A percentile compares a stretch with the other conserved stretches of the same genome.
These are phyloP conservation scores for Artemisia annua DNA, from an alignment of 129 eudicot genomes.

Conservation along the genomic window DNA sequence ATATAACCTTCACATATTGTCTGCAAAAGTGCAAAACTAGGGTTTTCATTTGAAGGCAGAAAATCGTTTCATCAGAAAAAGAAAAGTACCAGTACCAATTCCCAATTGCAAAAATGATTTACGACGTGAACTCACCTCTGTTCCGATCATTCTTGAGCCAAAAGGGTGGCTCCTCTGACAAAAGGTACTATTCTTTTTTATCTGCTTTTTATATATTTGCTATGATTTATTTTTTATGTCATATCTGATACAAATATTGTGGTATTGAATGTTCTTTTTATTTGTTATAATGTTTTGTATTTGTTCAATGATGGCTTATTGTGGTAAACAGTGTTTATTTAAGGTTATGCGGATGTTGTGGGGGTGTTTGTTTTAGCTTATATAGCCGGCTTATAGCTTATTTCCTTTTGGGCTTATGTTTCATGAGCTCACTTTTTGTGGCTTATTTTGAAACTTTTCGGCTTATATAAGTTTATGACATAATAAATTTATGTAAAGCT, in stretches of 20 bases:
- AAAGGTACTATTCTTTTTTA: slow-evolving; percentile 47
- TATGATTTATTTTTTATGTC: neutral
- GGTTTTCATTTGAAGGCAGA: slow-evolving; percentile 28
- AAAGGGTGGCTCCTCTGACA: slow-evolving; percentile 87
- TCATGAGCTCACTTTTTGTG: too few relatives aligned
- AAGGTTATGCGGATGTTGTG: too few relatives aligned
- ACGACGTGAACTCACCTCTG: slow-evolving; percentile 94
- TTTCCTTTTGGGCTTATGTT: too few relatives aligned
- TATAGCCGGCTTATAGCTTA: too few relatives aligned
- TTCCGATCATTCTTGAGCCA: slow-evolving; percentile 97
- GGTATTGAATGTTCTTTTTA: neutral
- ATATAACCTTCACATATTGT: neutral
- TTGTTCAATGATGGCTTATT: too few relatives aligned
- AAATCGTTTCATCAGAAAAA: neutral
- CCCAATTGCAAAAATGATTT: slow-evolving; percentile 48
- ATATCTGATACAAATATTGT: too few relatives aligned
- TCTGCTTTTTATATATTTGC: neutral
- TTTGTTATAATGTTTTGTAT: neutral
- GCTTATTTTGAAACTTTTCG: too few relatives aligned
- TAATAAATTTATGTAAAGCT: too few relatives aligned
- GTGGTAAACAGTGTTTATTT: too few relatives aligned
- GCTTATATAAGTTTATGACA: too few relatives aligned
- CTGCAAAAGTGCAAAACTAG: slow-evolving; percentile 20
- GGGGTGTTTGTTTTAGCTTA: too few relatives aligned
- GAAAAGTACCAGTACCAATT: neutral